These are phyloP conservation scores for Dalbergia cultrata DNA, from an alignment of 306 rosid species.

Conservation along the genomic window DNA sequence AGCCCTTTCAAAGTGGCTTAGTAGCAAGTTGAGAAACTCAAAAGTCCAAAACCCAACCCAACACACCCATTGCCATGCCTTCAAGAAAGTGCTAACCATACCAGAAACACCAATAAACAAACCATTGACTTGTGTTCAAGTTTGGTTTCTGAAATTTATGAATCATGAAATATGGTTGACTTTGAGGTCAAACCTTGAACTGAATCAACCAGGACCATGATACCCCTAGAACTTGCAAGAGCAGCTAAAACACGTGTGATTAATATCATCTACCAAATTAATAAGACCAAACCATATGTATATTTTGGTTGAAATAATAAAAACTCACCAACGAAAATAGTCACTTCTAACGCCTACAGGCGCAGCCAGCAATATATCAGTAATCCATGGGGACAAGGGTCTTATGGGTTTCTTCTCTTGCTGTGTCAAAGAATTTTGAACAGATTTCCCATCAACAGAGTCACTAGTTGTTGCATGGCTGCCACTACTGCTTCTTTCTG, in stretches of 20 bases:
- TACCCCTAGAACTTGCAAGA: slow-evolving; percentile 15
- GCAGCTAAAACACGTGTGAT: neutral
- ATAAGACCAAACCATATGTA: slow-evolving; percentile 18
- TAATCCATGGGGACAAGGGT: slow-evolving; percentile 97
- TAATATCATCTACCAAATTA: slow-evolving; percentile 10
- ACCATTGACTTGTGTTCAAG: neutral
- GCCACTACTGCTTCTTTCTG: slow-evolving; percentile 90
- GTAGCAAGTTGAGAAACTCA: too few relatives aligned
- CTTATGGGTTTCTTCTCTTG: slow-evolving; percentile 90
- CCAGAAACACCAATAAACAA: slow-evolving; percentile 5
- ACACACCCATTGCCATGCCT: too few relatives aligned
- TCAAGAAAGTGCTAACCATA: too few relatives aligned
- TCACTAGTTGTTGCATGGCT: slow-evolving; percentile 84
- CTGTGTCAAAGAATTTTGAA: slow-evolving; percentile 56
- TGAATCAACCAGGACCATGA: slow-evolving; percentile 2
- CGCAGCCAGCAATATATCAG: slow-evolving; percentile 90
- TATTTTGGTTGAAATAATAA: neutral
- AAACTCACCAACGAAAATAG: slow-evolving; percentile 94
- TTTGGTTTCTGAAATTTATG: slow-evolving; percentile 3
- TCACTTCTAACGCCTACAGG: slow-evolving; percentile 95
- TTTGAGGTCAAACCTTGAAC: slow-evolving; percentile 2
- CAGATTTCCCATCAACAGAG: slow-evolving; percentile 62
- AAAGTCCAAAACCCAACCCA: too few relatives aligned
- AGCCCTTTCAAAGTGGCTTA: too few relatives aligned
- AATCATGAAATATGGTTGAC: slow-evolving; percentile 12